Evolutionary conservation across 257 asterid genomes (phyloP).

Genomic region (Solanum dulcamara): DNA sequence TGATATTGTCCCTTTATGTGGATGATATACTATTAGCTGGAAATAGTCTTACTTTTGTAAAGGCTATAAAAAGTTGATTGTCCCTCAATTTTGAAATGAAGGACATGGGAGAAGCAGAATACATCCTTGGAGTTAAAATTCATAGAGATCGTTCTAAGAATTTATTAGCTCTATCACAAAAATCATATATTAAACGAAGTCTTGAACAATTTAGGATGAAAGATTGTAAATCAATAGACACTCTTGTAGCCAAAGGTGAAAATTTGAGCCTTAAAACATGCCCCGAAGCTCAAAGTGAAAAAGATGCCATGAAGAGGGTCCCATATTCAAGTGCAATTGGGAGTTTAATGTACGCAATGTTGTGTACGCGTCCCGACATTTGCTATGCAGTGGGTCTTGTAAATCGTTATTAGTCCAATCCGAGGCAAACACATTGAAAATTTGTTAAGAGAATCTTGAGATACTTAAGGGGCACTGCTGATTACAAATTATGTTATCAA

Average conservation of each 20-base stretch:
- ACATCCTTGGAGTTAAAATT: background rate
- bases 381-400: background rate
- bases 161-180: no score
- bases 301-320: background rate
- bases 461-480: no score
- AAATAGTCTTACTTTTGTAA: no score
- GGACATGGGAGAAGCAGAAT: no score
- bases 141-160: no score
- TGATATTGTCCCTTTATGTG: background rate
- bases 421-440: background rate
- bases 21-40: no score
- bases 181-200: background rate
- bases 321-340: background rate
- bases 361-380: background rate
- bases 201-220: background rate
- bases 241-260: no score
- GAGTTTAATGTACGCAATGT: background rate
- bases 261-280: no score
- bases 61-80: no score
- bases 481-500: background rate
- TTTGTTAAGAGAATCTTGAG: background rate
- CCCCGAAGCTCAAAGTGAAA: background rate
- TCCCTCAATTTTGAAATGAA: no score
- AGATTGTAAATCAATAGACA: background rate
- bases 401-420: background rate